Conservation (phyloP, 2,329 filamentous ascomycete genomes). For the Xylogone sp. region DNA sequence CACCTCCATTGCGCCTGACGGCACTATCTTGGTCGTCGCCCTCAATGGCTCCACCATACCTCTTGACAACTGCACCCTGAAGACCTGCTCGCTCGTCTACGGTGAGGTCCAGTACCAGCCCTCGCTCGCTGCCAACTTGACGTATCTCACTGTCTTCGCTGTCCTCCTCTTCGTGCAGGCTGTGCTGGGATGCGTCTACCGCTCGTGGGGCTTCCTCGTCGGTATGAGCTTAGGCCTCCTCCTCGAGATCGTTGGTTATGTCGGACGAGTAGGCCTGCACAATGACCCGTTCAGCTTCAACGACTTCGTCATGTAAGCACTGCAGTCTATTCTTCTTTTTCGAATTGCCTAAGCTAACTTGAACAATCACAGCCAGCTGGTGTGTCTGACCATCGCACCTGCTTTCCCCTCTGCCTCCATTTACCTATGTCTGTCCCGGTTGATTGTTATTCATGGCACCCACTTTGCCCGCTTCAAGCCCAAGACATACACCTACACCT, state of each 20-base stretch:
- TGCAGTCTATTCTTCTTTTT: constrained; percentile 45
- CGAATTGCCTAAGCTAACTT: too few relatives aligned
- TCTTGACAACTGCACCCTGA: constrained; percentile 14
- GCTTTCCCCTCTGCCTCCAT: constrained; percentile 53
- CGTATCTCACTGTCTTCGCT: constrained; percentile 48
- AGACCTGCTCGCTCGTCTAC: constrained; percentile 1
- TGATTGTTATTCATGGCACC: constrained; percentile 49
- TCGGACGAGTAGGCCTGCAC: too few relatives aligned
- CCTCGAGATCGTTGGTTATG: constrained; percentile 53
- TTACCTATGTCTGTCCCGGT: constrained; percentile 52
- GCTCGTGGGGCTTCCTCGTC: constrained; percentile 51
- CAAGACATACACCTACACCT: constrained; percentile 52
- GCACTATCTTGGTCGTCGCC: too few relatives aligned
- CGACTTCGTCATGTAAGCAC: constrained; percentile 45
- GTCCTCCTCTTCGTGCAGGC: constrained; percentile 44
- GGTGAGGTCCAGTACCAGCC: constrained; percentile 35
- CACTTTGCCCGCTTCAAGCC: constrained; percentile 40
- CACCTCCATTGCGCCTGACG: too few relatives aligned
- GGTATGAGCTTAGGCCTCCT: constrained; percentile 47
- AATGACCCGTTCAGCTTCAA: too few relatives aligned
- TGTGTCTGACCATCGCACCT: constrained; percentile 51
- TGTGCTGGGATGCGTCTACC: constrained; percentile 43
- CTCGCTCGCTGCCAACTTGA: constrained; percentile 43
- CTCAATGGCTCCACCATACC: too few relatives aligned
- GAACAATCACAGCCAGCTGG: too few relatives aligned